phyloP scores from a whole-genome alignment of 148 eudicot species.

The Heliamphora exappendiculata region DNA sequence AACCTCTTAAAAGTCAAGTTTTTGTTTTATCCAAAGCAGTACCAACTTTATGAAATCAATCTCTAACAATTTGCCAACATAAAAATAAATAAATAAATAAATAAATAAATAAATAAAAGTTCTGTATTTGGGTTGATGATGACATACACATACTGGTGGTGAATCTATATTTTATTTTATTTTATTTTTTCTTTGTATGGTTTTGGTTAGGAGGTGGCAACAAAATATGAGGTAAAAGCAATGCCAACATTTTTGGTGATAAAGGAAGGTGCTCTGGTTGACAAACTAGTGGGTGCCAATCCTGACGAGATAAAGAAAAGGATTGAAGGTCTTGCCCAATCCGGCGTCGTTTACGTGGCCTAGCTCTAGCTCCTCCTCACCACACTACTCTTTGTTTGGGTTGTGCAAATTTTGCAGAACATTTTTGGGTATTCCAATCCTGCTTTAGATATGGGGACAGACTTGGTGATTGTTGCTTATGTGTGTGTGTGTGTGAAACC shows the following conservation, averaged over 20 bases:
- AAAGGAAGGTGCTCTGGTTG: slow-evolving; percentile 47
- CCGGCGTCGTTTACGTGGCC: slow-evolving; percentile 27
- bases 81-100: too few species aligned
- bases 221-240: slow-evolving; percentile 57
- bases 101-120: not conserved
- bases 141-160: not conserved
- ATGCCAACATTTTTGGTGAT: slow-evolving; percentile 82
- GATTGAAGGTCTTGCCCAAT: slow-evolving; percentile 32
- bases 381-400: not conserved
- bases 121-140: not conserved
- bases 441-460: too few species aligned
- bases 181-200: not conserved
- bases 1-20: too few species aligned
- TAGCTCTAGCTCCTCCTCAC: too few species aligned
- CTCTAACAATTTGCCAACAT: too few species aligned
- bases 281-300: slow-evolving; percentile 75
- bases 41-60: too few species aligned
- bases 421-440: too few species aligned
- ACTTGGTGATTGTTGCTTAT: too few species aligned
- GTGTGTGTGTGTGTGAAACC: too few species aligned
- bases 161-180: too few species aligned
- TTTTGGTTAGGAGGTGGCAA: slow-evolving; percentile 17
- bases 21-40: too few species aligned
- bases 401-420: not conserved
- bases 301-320: slow-evolving; percentile 67